These are phyloP conservation scores for Penicillium crustosum DNA, from an alignment of 2,329 filamentous ascomycete genomes.

Conservation along the genomic window DNA sequence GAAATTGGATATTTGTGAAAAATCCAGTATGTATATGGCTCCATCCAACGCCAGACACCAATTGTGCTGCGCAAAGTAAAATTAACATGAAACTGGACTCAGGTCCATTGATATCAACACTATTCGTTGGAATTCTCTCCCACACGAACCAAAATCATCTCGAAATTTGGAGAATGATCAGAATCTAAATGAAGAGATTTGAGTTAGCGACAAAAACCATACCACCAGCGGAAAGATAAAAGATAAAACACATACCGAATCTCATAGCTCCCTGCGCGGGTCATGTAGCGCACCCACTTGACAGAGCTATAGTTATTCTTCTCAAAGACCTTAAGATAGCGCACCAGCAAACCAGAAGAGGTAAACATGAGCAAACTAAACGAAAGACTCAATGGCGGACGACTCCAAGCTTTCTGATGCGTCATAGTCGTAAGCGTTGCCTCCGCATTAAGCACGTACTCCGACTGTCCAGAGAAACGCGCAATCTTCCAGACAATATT, in stretches of 20 bases:
- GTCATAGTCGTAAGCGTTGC: conserved; percentile 95
- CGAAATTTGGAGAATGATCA: conserved; percentile 4
- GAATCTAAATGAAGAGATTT: conserved; percentile 4
- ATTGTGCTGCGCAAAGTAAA: conserved; percentile 20
- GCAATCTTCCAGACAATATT: conserved; percentile 99
- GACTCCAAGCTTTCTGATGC: conserved; percentile 94
- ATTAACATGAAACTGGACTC: conserved; percentile 3
- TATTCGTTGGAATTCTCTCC: neutral
- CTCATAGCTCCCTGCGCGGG: conserved; percentile 93
- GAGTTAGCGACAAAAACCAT: neutral
- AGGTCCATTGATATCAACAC: conserved; percentile 3
- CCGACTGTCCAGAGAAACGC: conserved; percentile 95
- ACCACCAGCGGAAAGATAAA: neutral
- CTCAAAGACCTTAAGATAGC: conserved; percentile 98
- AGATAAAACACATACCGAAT: conserved; percentile 63
- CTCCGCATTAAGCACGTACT: conserved; percentile 92
- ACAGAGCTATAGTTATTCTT: conserved; percentile 99
- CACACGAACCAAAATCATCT: neutral
- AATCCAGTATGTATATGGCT: conserved; percentile 16
- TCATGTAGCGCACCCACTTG: conserved; percentile 99
- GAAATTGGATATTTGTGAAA: neutral
- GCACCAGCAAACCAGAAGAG: conserved; percentile 83
- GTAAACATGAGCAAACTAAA: conserved; percentile 99
- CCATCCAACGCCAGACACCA: conserved; percentile 32
- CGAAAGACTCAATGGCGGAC: conserved; percentile 85